Percentiles rank a stretch among this genome's conserved stretches.
Conservation (phyloP, 192 early-diverging fungal species). For the Backusella tuberculispora region DNA sequence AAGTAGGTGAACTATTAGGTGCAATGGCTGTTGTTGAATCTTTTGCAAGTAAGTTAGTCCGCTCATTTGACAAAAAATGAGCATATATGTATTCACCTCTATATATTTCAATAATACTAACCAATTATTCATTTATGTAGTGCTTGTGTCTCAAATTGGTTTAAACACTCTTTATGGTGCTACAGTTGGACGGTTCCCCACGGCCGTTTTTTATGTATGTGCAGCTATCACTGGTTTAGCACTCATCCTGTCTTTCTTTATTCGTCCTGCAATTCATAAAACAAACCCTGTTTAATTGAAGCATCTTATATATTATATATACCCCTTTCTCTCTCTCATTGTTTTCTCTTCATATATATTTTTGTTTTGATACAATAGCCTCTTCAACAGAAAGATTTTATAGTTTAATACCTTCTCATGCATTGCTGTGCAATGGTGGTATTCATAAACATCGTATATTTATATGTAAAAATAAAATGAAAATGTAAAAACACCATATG, state of each 20-base stretch:
- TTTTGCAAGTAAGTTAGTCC: conserved; percentile 33
- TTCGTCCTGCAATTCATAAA: conserved; percentile 31
- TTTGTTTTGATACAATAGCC: neutral
- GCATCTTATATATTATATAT: neutral
- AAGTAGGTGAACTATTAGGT: conserved; percentile 55
- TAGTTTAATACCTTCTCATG: too few species aligned
- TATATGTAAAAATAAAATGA: too few species aligned
- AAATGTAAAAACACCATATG: too few species aligned
- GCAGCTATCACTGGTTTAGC: conserved; percentile 32
- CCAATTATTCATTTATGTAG: neutral
- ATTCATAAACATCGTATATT: too few species aligned
- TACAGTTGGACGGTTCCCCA: conserved; percentile 42
- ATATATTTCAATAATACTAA: neutral
- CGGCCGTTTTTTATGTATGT: conserved; percentile 48
- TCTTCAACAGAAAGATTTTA: neutral
- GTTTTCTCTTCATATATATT: neutral
- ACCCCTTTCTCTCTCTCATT: neutral
- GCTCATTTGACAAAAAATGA: neutral
- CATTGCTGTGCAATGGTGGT: too few species aligned
- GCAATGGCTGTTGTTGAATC: conserved; percentile 52
- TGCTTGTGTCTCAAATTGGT: conserved; percentile 44
- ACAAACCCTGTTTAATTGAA: neutral
- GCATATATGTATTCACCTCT: too few species aligned
- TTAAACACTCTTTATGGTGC: conserved; percentile 50
- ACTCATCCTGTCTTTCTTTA: conserved; percentile 42